Evolutionary conservation across 2,329 filamentous ascomycete genomes (phyloP), one percentile per base, ranked within the genome.

Genomic region (Clarireedia monteithiana): DNA sequence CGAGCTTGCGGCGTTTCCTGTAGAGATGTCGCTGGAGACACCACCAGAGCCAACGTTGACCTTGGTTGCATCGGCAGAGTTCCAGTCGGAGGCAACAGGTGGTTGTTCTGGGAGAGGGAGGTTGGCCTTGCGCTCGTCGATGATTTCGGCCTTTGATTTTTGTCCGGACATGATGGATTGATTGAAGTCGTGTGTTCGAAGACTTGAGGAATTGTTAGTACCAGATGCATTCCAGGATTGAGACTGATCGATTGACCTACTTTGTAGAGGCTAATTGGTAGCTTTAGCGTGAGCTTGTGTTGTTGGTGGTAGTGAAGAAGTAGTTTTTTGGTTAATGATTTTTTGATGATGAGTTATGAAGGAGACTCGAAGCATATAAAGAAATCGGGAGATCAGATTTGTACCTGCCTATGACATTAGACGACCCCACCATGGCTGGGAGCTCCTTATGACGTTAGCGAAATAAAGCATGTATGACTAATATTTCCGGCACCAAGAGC

Each of bases 51-150:
- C 85, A 48, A 88, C 82, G 67, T 89, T 86, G 67, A 88, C 83
- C 55, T 74, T 88, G 60, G 80, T 74, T 34, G 77, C 77, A 65
- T 92, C 87, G 50, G 80, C 76, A 0, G 85, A 89, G 69, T 91
- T 84, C 79, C 84, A 91, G 76, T 94, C 88, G 5, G 86, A 87
- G n/a, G 82, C 74, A n/a, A 73, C 74, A 1, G 88, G 87, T 23
- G 89, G 89, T 62, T 91, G 78, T 2, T 92, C 88, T 17, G 89
- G 89, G 50, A 91, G 81, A 51, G 88, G 87, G 34, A 95, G 83
- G 72, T 90, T 89, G 70, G 83, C 73, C 73, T 85, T 78, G 66
- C 78, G 78, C 70, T 87, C 73, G 52, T 84, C 80, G 68, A 91
- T 86, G 71, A 86, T 75, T 55, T 85, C 75, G 61, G 75, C 69